These are phyloP conservation scores for Epichloe elymi DNA, from an alignment of 2,329 filamentous ascomycete genomes.

Conservation along the genomic window DNA sequence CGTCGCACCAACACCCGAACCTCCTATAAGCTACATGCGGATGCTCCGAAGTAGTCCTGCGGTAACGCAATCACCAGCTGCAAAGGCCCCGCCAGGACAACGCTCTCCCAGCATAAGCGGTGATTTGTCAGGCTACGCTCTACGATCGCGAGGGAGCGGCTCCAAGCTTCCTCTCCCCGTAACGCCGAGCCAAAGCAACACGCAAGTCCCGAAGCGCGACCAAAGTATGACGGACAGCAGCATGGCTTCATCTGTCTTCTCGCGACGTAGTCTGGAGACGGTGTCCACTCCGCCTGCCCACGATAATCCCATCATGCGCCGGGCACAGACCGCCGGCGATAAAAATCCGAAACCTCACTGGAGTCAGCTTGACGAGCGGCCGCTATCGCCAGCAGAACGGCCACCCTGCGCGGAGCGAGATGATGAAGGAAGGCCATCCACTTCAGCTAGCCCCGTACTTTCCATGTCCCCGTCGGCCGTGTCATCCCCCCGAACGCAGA, in stretches of 20 bases:
- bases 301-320: conserved; percentile 17
- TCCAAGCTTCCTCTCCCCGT: conserved; percentile 26
- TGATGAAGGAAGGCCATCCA: conserved; percentile 6
- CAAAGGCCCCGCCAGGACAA: conserved; percentile 2
- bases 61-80: not conserved
- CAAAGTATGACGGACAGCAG: conserved; percentile 29
- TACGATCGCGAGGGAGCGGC: conserved; percentile 23
- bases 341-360: conserved; percentile 10
- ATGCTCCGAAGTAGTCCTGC: not conserved
- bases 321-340: conserved; percentile 6
- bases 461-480: conserved; percentile 17
- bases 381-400: not conserved
- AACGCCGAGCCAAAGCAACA: conserved; percentile 24
- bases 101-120: conserved; percentile 14
- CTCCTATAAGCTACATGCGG: not conserved
- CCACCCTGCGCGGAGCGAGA: not conserved
- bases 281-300: conserved; percentile 18
- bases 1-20: not conserved
- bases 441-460: conserved; percentile 12
- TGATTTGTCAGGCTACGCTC: conserved; percentile 14
- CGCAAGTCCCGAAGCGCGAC: conserved; percentile 22
- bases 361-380: conserved; percentile 12
- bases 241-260: conserved; percentile 29
- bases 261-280: conserved; percentile 22
- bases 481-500: conserved; percentile 18